Percentiles rank a stretch among this genome's conserved stretches.
phyloP scores from a whole-genome alignment of 345 rosid species.

The Populus tremula region DNA sequence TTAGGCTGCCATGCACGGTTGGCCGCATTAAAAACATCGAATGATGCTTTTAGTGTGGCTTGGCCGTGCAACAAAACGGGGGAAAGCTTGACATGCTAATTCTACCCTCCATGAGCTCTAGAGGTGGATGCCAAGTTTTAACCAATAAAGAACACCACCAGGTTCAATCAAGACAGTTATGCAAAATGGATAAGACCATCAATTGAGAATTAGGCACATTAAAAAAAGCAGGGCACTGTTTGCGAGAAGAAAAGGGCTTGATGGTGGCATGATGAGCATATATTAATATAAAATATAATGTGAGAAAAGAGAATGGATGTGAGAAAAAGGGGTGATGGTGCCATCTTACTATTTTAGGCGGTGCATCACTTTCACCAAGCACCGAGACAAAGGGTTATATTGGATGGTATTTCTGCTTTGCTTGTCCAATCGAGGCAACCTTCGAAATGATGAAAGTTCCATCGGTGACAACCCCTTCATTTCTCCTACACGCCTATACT shows the following conservation, averaged over 20 bases:
- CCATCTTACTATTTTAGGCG: conserved; percentile 35
- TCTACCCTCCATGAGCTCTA: background rate
- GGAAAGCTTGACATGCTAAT: background rate
- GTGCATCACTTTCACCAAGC: conserved; percentile 33
- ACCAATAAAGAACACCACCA: background rate
- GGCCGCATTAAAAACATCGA: too few species aligned
- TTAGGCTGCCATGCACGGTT: too few species aligned
- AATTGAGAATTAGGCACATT: background rate
- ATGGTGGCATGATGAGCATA: background rate
- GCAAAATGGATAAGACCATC: background rate
- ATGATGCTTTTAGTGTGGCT: too few species aligned
- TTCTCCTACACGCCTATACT: background rate
- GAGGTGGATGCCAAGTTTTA: background rate
- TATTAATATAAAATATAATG: background rate
- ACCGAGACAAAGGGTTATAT: conserved; percentile 2
- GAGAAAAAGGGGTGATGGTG: conserved; percentile 31
- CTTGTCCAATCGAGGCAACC: conserved; percentile 24
- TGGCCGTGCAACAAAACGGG: too few species aligned
- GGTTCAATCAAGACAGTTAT: background rate
- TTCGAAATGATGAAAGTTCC: conserved; percentile 16
- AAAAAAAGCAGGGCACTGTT: background rate
- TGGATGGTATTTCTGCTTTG: conserved; percentile 18
- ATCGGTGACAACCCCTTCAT: background rate
- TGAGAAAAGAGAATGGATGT: background rate
- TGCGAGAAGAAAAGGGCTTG: background rate